A percentile compares a stretch with the other conserved stretches of the same genome.
Conservation (phyloP, 2,329 filamentous ascomycete genomes). For the Diaporthe sp. region DNA sequence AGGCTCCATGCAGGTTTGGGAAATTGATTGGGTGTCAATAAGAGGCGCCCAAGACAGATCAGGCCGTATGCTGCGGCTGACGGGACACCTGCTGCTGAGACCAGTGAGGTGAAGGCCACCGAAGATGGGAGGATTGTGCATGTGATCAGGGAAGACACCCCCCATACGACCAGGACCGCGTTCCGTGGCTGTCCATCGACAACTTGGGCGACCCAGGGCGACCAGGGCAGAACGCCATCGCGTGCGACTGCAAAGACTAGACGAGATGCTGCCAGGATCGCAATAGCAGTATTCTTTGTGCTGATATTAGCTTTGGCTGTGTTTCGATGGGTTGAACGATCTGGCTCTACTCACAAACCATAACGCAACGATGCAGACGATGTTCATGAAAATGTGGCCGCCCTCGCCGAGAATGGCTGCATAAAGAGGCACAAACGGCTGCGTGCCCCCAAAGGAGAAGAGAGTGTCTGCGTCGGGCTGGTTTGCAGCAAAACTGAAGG, state of each 20-base stretch:
- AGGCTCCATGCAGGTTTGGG: slow-evolving; percentile 59
- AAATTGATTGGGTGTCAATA: slow-evolving; percentile 58
- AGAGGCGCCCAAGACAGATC: slow-evolving; percentile 58
- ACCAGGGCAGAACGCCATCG: slow-evolving; percentile 70
- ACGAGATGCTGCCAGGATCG: slow-evolving; percentile 68
- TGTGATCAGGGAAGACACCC: slow-evolving; percentile 62
- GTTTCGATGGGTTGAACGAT: background rate
- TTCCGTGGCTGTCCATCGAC: slow-evolving; percentile 67
- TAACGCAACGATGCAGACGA: slow-evolving; percentile 62
- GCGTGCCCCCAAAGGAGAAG: slow-evolving; percentile 63
- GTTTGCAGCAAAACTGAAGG: background rate
- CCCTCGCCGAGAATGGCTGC: slow-evolving; percentile 64
- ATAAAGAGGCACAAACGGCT: slow-evolving; percentile 69
- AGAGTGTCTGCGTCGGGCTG: slow-evolving; percentile 63
- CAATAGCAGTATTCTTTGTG: slow-evolving; percentile 67
- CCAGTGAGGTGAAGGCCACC: slow-evolving; percentile 64
- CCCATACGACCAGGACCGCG: slow-evolving; percentile 68
- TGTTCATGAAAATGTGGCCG: slow-evolving; percentile 70
- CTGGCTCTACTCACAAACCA: slow-evolving; percentile 57
- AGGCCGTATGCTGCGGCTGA: slow-evolving; percentile 63
- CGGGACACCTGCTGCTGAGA: slow-evolving; percentile 62
- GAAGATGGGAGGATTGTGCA: slow-evolving; percentile 68
- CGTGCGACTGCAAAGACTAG: slow-evolving; percentile 71
- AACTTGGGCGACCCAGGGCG: slow-evolving; percentile 66
- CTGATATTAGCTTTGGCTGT: background rate